These are phyloP conservation scores for Blastobotrys petasosporus DNA, from an alignment of 1,139 yeast genomes.

Conservation along the genomic window DNA sequence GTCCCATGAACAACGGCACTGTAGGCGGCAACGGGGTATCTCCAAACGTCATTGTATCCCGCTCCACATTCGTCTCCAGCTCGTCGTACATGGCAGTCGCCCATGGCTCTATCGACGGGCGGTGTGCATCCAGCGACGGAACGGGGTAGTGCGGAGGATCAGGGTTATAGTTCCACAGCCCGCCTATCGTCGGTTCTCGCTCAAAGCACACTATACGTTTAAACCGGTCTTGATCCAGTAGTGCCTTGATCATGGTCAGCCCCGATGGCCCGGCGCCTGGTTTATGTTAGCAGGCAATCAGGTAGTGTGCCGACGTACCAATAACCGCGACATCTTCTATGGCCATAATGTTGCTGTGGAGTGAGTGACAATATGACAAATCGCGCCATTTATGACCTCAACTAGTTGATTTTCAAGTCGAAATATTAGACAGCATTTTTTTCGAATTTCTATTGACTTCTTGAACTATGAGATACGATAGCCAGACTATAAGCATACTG, in stretches of 20 bases:
- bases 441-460: too few relatives aligned
- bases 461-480: too few relatives aligned
- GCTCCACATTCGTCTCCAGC: constrained; percentile 60
- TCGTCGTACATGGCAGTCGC: constrained; percentile 44
- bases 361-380: too few relatives aligned
- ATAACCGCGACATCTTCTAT: constrained; percentile 7
- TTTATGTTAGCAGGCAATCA: background rate
- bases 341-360: too few relatives aligned
- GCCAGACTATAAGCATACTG: too few relatives aligned
- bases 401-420: too few relatives aligned
- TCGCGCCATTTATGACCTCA: too few relatives aligned
- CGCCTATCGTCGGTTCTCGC: constrained; percentile 45
- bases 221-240: constrained; percentile 43
- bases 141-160: constrained; percentile 16
- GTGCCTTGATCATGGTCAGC: constrained; percentile 50
- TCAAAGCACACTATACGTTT: constrained; percentile 46
- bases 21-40: constrained; percentile 38
- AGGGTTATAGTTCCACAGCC: constrained; percentile 42
- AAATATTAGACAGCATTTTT: too few relatives aligned
- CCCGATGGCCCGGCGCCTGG: constrained; percentile 63
- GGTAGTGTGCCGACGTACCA: background rate
- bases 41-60: constrained; percentile 51
- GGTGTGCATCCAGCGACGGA: constrained; percentile 24
- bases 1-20: constrained; percentile 46
- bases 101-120: constrained; percentile 13